Percentiles rank a stretch among this genome's conserved stretches.
phyloP scores from a whole-genome alignment of 106 monocot genomes.

The Posidonia australis region DNA sequence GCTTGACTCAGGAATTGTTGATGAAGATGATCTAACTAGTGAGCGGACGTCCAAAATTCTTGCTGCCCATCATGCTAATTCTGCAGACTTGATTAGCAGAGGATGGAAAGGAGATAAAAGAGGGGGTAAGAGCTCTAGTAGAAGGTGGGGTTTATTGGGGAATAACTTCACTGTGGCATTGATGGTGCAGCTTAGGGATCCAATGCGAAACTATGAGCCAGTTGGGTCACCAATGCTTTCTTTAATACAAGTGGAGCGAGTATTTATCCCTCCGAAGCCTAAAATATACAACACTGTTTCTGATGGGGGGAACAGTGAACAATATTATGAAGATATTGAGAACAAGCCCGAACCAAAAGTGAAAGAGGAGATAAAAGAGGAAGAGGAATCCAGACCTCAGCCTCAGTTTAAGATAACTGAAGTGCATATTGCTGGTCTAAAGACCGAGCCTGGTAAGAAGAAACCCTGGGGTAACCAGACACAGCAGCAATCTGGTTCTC shows the following conservation, averaged over 20 bases:
- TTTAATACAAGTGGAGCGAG: slow-evolving; percentile 86
- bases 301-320: slow-evolving; percentile 43
- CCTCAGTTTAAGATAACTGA: slow-evolving; percentile 62
- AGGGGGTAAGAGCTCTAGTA: slow-evolving; percentile 46
- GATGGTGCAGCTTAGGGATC: slow-evolving; percentile 99
- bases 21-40: slow-evolving; percentile 60
- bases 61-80: slow-evolving; percentile 88
- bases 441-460: slow-evolving; percentile 61
- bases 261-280: slow-evolving; percentile 84
- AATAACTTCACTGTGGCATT: slow-evolving; percentile 93
- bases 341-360: slow-evolving; percentile 16
- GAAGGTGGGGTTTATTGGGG: slow-evolving; percentile 82
- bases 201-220: slow-evolving; percentile 80
- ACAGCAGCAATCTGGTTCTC: slow-evolving; percentile 74
- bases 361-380: slow-evolving; percentile 33
- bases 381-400: slow-evolving; percentile 26
- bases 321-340: slow-evolving; percentile 34
- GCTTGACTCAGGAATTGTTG: slow-evolving; percentile 76
- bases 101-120: slow-evolving; percentile 42
- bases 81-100: slow-evolving; percentile 46
- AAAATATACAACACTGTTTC: slow-evolving; percentile 62
- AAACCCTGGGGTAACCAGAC: slow-evolving; percentile 50
- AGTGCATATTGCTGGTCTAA: slow-evolving; percentile 89
- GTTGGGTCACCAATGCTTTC: slow-evolving; percentile 96
- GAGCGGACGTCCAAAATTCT: slow-evolving; percentile 91